Conservation (phyloP, 805 yeast genomes). For the Cyberlindnera japonica region DNA sequence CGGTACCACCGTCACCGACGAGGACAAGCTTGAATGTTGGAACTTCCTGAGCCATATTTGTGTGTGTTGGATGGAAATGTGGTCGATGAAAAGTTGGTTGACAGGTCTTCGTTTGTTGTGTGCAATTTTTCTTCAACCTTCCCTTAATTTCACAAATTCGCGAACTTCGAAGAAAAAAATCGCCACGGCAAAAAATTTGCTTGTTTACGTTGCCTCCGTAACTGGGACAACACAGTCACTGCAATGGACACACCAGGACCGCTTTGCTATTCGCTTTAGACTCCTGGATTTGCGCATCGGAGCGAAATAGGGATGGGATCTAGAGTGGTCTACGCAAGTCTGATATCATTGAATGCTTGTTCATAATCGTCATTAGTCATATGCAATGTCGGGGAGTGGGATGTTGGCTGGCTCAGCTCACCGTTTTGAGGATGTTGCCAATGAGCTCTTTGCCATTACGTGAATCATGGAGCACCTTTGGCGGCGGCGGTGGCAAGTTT, state of each 20-base stretch:
- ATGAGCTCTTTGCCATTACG: conserved; percentile 13
- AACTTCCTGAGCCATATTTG: conserved; percentile 65
- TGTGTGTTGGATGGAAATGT: not conserved
- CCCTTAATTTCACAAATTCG: conserved; percentile 1
- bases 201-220: not conserved
- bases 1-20: conserved; percentile 99
- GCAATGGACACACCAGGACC: too few relatives aligned
- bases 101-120: not conserved
- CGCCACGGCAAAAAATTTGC: conserved; percentile 1
- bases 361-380: conserved; percentile 1
- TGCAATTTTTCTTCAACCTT: conserved; percentile 3
- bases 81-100: not conserved
- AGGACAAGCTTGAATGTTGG: conserved; percentile 98
- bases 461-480: conserved; percentile 18
- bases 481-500: conserved; percentile 26
- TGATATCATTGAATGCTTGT: too few relatives aligned
- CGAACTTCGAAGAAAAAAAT: conserved; percentile 1
- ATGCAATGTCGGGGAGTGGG: too few relatives aligned
- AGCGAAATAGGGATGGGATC: too few relatives aligned
- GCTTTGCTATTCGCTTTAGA: too few relatives aligned
- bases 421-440: conserved; percentile 22
- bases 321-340: too few relatives aligned
- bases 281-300: too few relatives aligned
- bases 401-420: too few relatives aligned
- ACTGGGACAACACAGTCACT: conserved; percentile 1